These are phyloP conservation scores for Pleurotus tuber-regium DNA, from an alignment of 768 basidiomycete species.

Conservation along the genomic window DNA sequence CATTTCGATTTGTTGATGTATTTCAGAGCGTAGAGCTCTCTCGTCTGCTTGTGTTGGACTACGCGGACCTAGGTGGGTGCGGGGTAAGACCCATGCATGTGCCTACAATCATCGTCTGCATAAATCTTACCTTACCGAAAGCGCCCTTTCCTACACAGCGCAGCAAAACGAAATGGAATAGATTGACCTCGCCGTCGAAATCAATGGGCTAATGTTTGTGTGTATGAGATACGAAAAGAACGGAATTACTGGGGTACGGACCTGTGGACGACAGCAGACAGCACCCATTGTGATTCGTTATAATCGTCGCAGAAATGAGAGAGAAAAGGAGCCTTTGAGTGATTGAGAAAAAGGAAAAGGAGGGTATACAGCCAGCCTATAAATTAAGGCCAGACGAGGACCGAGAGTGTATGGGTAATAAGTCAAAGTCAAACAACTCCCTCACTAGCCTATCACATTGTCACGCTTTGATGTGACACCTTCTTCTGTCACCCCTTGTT, in stretches of 20 bases:
- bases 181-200: slow-evolving; percentile 92
- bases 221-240: slow-evolving; percentile 3
- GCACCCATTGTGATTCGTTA: slow-evolving; percentile 61
- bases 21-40: slow-evolving; percentile 94
- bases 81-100: no score
- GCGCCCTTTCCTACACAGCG: slow-evolving; percentile 98
- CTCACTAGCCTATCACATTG: background rate
- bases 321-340: background rate
- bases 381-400: slow-evolving; percentile 2
- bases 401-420: slow-evolving; percentile 1
- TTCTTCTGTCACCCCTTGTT: slow-evolving; percentile 1
- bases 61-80: slow-evolving; percentile 78
- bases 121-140: slow-evolving; percentile 82
- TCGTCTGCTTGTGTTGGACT: slow-evolving; percentile 98
- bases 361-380: slow-evolving; percentile 8
- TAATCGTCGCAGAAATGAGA: slow-evolving; percentile 4
- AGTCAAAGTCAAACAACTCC: slow-evolving; percentile 2
- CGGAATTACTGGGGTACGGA: slow-evolving; percentile 26
- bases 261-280: slow-evolving; percentile 82
- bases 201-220: slow-evolving; percentile 70
- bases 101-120: no score
- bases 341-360: background rate
- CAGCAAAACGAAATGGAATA: slow-evolving; percentile 94
- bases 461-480: slow-evolving; percentile 9
- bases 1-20: slow-evolving; percentile 99